A percentile compares a stretch with the other conserved stretches of the same genome.
Conservation (phyloP, 768 basidiomycete genomes). For the Russula compacta region DNA sequence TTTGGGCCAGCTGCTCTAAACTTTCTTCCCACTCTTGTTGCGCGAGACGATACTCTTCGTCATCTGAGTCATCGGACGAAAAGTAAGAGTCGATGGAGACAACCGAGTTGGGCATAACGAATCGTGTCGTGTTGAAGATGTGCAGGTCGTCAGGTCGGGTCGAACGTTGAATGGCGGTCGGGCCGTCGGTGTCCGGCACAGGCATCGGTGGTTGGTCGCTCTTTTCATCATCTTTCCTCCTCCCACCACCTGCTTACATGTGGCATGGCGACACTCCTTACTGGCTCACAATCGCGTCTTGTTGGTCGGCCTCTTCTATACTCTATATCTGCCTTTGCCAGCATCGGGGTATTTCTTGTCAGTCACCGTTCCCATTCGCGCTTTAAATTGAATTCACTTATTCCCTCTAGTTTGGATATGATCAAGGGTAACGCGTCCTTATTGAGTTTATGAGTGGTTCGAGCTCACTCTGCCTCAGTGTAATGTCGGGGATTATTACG, state of each 20-base stretch:
- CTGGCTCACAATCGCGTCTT: conserved; percentile 39
- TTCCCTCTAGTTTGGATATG: conserved; percentile 62
- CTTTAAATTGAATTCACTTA: conserved; percentile 6
- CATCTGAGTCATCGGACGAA: conserved; percentile 42
- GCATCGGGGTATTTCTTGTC: conserved; percentile 79
- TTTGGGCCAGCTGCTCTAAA: conserved; percentile 71
- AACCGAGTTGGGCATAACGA: conserved; percentile 51
- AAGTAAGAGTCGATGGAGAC: conserved; percentile 49
- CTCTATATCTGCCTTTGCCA: conserved; percentile 70
- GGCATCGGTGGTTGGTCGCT: background rate
- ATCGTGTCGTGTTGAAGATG: background rate
- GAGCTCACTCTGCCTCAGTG: conserved; percentile 34
- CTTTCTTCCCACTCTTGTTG: conserved; percentile 95
- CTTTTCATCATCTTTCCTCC: conserved; percentile 3
- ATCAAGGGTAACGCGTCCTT: conserved; percentile 58
- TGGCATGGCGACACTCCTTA: conserved; percentile 39
- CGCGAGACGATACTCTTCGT: conserved; percentile 66
- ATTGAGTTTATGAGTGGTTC: conserved; percentile 10
- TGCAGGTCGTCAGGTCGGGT: no score
- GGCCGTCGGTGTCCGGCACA: background rate
- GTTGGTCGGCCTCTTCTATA: conserved; percentile 75
- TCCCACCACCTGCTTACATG: conserved; percentile 30
- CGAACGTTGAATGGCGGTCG: no score
- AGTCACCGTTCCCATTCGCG: conserved; percentile 24
- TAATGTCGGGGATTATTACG: conserved; percentile 89